These are phyloP conservation scores for Taiozyma sp. DNA, from an alignment of 1,139 yeast genomes.

Conservation along the genomic window DNA sequence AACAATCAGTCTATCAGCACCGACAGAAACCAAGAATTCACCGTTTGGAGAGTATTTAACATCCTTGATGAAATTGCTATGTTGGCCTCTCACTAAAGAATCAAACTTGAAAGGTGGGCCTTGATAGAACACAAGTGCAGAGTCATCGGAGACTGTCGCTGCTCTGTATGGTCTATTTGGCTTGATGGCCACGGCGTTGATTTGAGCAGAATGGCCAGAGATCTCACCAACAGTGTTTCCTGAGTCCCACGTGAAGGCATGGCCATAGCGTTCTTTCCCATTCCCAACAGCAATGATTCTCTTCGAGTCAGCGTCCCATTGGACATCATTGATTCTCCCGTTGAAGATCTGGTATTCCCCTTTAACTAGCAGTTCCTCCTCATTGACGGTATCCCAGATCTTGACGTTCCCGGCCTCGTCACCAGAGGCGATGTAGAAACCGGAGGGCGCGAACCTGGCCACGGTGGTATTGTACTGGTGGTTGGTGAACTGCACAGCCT, in stretches of 20 bases:
- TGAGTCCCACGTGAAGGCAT: conserved; percentile 87
- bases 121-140: conserved; percentile 72
- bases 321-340: conserved; percentile 76
- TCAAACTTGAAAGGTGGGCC: conserved; percentile 95
- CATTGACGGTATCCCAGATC: conserved; percentile 73
- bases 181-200: conserved; percentile 80
- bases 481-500: conserved; percentile 57
- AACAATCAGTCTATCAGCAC: conserved; percentile 75
- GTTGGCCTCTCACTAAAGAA: conserved; percentile 66
- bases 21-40: conserved; percentile 68
- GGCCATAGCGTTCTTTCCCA: conserved; percentile 90
- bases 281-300: conserved; percentile 93
- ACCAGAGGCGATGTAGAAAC: conserved; percentile 87
- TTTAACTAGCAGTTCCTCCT: conserved; percentile 55
- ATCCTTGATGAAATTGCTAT: conserved; percentile 72
- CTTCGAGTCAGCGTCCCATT: conserved; percentile 89
- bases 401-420: conserved; percentile 85
- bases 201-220: conserved; percentile 83
- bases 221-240: conserved; percentile 96
- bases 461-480: conserved; percentile 73
- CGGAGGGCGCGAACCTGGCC: conserved; percentile 84
- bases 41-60: conserved; percentile 82
- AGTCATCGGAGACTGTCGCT: conserved; percentile 88
- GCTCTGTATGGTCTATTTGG: conserved; percentile 93
- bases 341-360: conserved; percentile 79